Conservation (phyloP, 495 filamentous ascomycete genomes). For the Parmelia sp. region DNA sequence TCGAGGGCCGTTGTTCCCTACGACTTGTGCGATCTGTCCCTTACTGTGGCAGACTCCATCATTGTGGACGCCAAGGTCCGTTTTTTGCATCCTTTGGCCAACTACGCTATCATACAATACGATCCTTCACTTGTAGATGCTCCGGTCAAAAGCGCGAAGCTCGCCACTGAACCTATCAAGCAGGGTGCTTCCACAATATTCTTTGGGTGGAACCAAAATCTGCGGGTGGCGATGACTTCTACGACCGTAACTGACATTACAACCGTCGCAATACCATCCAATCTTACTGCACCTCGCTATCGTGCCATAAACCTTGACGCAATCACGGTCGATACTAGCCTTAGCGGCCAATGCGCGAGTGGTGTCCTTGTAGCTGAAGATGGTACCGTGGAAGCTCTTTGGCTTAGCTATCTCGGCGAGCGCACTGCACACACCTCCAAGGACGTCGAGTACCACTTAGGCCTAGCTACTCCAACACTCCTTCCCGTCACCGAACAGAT, state of each 20-base stretch:
- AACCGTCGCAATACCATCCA: slow-evolving; percentile 92
- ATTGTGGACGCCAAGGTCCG: slow-evolving; percentile 89
- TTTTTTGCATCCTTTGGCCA: slow-evolving; percentile 97
- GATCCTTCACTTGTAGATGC: slow-evolving; percentile 88
- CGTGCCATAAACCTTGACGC: slow-evolving; percentile 95
- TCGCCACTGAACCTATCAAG: slow-evolving; percentile 74
- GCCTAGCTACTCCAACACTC: slow-evolving; percentile 80
- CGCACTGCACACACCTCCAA: slow-evolving; percentile 68
- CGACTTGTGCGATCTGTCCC: slow-evolving; percentile 89
- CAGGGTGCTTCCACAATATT: slow-evolving; percentile 90
- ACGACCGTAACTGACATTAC: slow-evolving; percentile 97
- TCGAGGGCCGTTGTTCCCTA: slow-evolving; percentile 92
- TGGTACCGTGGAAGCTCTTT: slow-evolving; percentile 87
- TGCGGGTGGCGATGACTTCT: slow-evolving; percentile 85
- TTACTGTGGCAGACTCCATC: slow-evolving; percentile 93
- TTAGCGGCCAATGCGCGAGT: slow-evolving; percentile 88
- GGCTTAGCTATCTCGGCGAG: slow-evolving; percentile 95
- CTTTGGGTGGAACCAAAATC: slow-evolving; percentile 94
- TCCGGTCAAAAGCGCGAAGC: slow-evolving; percentile 79
- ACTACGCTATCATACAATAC: slow-evolving; percentile 93
- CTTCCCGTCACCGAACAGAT: slow-evolving; percentile 81
- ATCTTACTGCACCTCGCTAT: slow-evolving; percentile 84
- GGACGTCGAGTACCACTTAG: slow-evolving; percentile 95
- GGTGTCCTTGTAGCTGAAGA: slow-evolving; percentile 87
- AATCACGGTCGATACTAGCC: slow-evolving; percentile 89